Percentiles rank a stretch among this genome's conserved stretches.
Conservation (phyloP, 1,139 yeast species). For the Diutina scorzettiae region DNA sequence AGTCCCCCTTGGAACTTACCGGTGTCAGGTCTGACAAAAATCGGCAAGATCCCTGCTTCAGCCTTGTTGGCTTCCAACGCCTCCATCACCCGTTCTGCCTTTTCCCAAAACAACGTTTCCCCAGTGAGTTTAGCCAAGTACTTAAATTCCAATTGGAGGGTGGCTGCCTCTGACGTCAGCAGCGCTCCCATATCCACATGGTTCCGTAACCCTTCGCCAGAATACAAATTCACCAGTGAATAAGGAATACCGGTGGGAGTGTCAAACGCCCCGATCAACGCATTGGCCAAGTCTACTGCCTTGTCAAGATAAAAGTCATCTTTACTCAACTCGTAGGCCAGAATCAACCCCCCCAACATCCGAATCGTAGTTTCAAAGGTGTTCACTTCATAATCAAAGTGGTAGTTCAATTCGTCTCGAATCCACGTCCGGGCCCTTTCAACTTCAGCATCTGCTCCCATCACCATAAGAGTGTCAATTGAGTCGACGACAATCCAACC, state of each 20-base stretch:
- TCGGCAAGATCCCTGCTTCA: constrained; percentile 73
- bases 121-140: constrained; percentile 75
- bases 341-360: constrained; percentile 83
- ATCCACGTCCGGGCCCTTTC: constrained; percentile 67
- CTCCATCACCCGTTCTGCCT: constrained; percentile 61
- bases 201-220: constrained; percentile 47
- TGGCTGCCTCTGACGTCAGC: constrained; percentile 85
- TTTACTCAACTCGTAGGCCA: constrained; percentile 64
- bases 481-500: constrained; percentile 96
- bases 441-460: constrained; percentile 64
- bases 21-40: constrained; percentile 61
- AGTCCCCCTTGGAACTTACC: constrained; percentile 55
- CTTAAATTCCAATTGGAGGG: constrained; percentile 81
- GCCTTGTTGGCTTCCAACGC: constrained; percentile 46
- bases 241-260: constrained; percentile 62
- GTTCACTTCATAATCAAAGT: constrained; percentile 62
- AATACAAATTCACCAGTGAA: constrained; percentile 60
- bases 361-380: constrained; percentile 90
- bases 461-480: constrained; percentile 69
- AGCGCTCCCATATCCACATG: constrained; percentile 59
- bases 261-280: constrained; percentile 56
- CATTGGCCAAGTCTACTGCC: constrained; percentile 63
- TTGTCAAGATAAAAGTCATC: constrained; percentile 66
- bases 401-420: constrained; percentile 33
- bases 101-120: constrained; percentile 65